A percentile compares a stretch with the other conserved stretches of the same genome.
phyloP scores from a whole-genome alignment of 495 filamentous ascomycete species.

The Echria macrotheca region DNA sequence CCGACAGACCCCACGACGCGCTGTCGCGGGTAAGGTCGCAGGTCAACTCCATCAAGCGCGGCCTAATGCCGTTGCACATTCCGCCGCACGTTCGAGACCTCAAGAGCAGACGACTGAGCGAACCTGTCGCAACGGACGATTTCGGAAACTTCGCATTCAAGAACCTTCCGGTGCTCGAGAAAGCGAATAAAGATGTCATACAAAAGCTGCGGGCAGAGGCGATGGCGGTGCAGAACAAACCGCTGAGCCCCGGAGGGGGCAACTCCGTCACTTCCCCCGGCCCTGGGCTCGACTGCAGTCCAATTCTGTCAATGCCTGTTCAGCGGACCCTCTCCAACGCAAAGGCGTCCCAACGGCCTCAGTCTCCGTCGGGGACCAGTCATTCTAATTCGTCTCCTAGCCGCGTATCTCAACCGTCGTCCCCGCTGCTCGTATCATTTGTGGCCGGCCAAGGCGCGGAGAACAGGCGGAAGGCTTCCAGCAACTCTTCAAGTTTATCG shows the following conservation, averaged over 20 bases:
- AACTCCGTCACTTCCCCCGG: constrained; percentile 40
- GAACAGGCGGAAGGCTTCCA: constrained; percentile 63
- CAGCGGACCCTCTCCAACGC: constrained; percentile 77
- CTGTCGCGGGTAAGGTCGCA: constrained; percentile 84
- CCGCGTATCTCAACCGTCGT: constrained; percentile 86
- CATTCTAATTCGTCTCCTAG: constrained; percentile 83
- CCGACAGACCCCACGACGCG: constrained; percentile 89
- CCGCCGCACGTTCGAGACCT: constrained; percentile 90
- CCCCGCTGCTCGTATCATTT: constrained; percentile 88
- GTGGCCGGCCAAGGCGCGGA: constrained; percentile 58
- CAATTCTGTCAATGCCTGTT: constrained; percentile 69
- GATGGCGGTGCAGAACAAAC: constrained; percentile 58
- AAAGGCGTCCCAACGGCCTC: constrained; percentile 68
- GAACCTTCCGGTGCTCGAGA: constrained; percentile 92
- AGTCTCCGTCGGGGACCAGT: constrained; percentile 74
- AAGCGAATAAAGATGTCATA: constrained; percentile 97
- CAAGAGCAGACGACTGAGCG: constrained; percentile 81
- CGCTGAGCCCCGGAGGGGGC: constrained; percentile 36
- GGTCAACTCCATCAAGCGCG: constrained; percentile 73
- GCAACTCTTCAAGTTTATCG: constrained; percentile 76
- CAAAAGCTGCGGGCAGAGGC: constrained; percentile 91
- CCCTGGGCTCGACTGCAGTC: constrained; percentile 78
- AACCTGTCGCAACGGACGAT: constrained; percentile 82
- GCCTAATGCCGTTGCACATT: constrained; percentile 90
- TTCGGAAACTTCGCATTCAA: constrained; percentile 97